A percentile compares a stretch with the other conserved stretches of the same genome.
These are phyloP conservation scores for Boletus huronensis DNA, from an alignment of 768 basidiomycete genomes.

Conservation along the genomic window DNA sequence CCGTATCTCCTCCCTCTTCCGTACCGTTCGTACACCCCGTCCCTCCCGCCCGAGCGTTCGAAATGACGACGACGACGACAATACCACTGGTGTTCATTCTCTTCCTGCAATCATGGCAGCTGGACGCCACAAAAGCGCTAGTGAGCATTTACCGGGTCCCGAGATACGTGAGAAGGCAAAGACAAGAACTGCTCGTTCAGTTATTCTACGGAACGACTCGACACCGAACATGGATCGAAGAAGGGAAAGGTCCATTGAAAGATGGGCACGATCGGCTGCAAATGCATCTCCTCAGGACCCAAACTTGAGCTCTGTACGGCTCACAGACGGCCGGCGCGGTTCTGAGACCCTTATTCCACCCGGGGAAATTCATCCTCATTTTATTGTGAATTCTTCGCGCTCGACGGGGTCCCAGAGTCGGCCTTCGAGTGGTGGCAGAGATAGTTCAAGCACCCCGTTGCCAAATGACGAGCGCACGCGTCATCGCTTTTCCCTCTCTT, in stretches of 20 bases:
- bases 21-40: slow-evolving; percentile 36
- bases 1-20: slow-evolving; percentile 50
- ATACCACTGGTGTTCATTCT: slow-evolving; percentile 31
- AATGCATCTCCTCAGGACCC: slow-evolving; percentile 20
- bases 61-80: slow-evolving; percentile 17
- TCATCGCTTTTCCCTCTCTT: slow-evolving; percentile 32
- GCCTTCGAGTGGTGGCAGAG: slow-evolving; percentile 25
- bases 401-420: slow-evolving; percentile 25
- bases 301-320: slow-evolving; percentile 10
- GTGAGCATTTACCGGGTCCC: slow-evolving; percentile 10
- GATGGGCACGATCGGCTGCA: slow-evolving; percentile 31
- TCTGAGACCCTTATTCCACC: slow-evolving; percentile 32
- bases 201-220: slow-evolving; percentile 19
- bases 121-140: slow-evolving; percentile 27
- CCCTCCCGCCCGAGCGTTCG: slow-evolving; percentile 8
- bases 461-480: slow-evolving; percentile 22
- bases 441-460: slow-evolving; percentile 19
- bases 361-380: slow-evolving; percentile 11
- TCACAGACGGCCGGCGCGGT: slow-evolving; percentile 20
- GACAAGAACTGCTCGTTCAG: slow-evolving; percentile 21
- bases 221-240: slow-evolving; percentile 20
- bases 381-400: slow-evolving; percentile 11
- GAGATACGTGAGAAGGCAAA: slow-evolving; percentile 28
- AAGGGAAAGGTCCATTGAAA: slow-evolving; percentile 32
- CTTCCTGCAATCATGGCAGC: slow-evolving; percentile 24